Evolutionary conservation across 179 eudicot species (phyloP), one percentile per base, ranked within the genome.

Genomic region (Vitellaria paradoxa): DNA sequence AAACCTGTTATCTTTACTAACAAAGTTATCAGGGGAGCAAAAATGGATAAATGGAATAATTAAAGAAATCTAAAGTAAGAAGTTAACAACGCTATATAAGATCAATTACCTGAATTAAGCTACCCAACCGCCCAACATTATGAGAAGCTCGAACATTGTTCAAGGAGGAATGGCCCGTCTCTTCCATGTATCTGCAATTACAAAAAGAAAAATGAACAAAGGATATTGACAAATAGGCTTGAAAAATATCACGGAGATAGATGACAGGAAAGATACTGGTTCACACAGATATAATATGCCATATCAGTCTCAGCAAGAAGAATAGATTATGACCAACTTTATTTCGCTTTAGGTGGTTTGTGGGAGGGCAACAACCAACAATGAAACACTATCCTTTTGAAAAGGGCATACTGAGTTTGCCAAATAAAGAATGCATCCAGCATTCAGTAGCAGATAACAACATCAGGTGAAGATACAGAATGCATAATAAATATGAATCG

Each of bases 121-220:
- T 96, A 55, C 93, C 96, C 81, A 94, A 75, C 50, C 94, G 89
- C 75, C 99, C 98, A 77, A 96, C 86, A 75, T 70, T 88, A 78
- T 92, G 98, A 21, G 97, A 88, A 81, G 94, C 84, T 65, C 99
- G 87, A 40, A 81, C 86, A 78, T 87, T 89, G 65, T 75, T 89
- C 72, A 86, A 81, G 53, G 92, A 84, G 79, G 93, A 86, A 83
- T 91, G 86, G 42, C 83, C 93, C 30, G 89, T 82, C 85, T 87
- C 90, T 86, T 92, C 89, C 91, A 92, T 87, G 83, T 89, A 96
- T 76, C 99, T 96, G 82, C 72, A 68, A 65, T 57, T 56, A 7
- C 21, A 37, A 67, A 66, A 77, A 12, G 4, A 73, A 13, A 67
- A 23, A 20, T 4, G 10, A 20, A 61, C 18, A 67, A 72, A 63